Conservation (phyloP, 257 asterid species). For the Capsicum chinense region DNA sequence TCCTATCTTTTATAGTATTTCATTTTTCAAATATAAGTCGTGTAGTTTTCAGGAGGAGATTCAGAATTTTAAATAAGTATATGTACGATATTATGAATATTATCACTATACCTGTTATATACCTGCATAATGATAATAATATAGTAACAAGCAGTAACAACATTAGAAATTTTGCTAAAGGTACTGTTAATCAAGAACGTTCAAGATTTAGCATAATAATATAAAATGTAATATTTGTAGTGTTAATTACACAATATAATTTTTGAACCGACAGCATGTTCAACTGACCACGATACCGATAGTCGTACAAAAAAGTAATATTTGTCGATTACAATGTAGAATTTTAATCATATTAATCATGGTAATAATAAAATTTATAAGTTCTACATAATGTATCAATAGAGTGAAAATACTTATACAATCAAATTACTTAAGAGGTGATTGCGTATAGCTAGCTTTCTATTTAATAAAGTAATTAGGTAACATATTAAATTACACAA, state of each 20-base stretch:
- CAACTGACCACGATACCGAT: not conserved
- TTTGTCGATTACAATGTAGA: not conserved
- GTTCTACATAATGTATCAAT: not conserved
- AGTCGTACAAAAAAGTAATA: not conserved
- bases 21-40: not conserved
- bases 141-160: fast-evolving
- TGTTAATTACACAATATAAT: not conserved
- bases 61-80: not conserved
- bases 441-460: not conserved
- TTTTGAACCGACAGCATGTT: not conserved
- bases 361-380: not conserved
- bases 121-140: not conserved
- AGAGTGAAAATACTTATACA: not conserved
- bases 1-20: not conserved
- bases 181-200: not conserved
- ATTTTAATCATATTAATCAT: not conserved
- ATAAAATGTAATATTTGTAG: not conserved
- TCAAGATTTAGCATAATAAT: not conserved
- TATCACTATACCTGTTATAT: not conserved
- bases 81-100: not conserved
- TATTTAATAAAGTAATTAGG: not conserved
- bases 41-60: not conserved
- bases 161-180: not conserved
- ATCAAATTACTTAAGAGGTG: not conserved
- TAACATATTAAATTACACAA: no score